Conservation (phyloP, 495 filamentous ascomycete species). For the Hypoxylon cercidicola region DNA sequence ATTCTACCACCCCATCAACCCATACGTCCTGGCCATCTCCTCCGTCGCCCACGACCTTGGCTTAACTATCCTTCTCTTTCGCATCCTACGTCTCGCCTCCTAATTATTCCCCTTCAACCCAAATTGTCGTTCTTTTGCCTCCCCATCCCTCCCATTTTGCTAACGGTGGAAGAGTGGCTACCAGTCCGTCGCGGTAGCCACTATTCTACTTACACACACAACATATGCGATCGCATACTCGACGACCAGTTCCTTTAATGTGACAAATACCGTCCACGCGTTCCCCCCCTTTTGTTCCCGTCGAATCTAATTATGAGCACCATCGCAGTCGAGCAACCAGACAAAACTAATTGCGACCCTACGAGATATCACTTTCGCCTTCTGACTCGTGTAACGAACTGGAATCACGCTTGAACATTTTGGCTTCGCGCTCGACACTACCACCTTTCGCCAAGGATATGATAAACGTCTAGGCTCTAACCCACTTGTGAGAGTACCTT, state of each 20-base stretch:
- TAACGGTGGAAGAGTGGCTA: slow-evolving; percentile 35
- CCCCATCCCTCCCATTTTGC: slow-evolving; percentile 14
- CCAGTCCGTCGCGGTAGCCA: slow-evolving; percentile 35
- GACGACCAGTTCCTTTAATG: slow-evolving; percentile 30
- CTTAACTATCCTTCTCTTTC: slow-evolving; percentile 39
- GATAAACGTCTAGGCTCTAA: slow-evolving; percentile 1
- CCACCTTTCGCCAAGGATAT: slow-evolving; percentile 24
- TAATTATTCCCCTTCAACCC: slow-evolving; percentile 37
- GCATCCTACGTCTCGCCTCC: slow-evolving; percentile 34
- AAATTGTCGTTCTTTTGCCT: slow-evolving; percentile 31
- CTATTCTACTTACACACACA: slow-evolving; percentile 29
- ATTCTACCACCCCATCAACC: slow-evolving; percentile 44
- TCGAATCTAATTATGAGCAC: slow-evolving; percentile 30
- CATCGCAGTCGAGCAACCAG: slow-evolving; percentile 14
- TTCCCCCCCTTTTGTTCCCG: slow-evolving; percentile 15
- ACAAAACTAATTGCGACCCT: slow-evolving; percentile 15
- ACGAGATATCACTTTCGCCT: slow-evolving; percentile 15
- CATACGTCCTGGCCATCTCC: slow-evolving; percentile 8
- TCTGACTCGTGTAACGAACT: slow-evolving; percentile 14
- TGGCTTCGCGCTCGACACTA: background rate
- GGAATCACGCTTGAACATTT: slow-evolving; percentile 8
- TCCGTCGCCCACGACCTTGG: slow-evolving; percentile 25
- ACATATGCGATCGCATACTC: slow-evolving; percentile 26
- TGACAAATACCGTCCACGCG: slow-evolving; percentile 23
- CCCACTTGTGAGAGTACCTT: slow-evolving; percentile 9